Base-by-base conservation (phyloP, 2,329 filamentous ascomycete genomes). In the Juglanconis juglandina region DNA sequence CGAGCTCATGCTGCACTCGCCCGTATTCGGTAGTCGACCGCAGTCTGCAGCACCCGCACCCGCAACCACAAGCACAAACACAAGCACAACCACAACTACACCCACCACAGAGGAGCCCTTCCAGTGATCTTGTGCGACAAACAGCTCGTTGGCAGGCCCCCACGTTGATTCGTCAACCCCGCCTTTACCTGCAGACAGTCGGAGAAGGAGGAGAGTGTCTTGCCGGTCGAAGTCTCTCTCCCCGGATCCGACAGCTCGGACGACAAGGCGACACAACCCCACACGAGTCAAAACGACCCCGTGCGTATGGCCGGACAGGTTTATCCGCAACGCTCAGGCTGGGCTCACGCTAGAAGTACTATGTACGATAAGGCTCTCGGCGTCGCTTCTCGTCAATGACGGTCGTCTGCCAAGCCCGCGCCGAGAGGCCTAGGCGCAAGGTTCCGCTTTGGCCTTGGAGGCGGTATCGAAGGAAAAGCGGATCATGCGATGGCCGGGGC, bases 331-430 rank as follows among this genome's bases (percentile, higher is more conserved):
- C 30, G 8, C 4, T 41, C 35, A 58, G n/a, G 53, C 56, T 54
- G 17, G 42, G 34, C 44, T 46, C 11, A 52, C 52, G 59, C 50
- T 37, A 51, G 10, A 51, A 42, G 48, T 41, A 34, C 32, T 30
- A 42, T 5, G 41, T 13, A 11, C 41, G 41, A 14, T 11, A 42
- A 14, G 10, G 41, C 9, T 11, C 37, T 14, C 58, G 39, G 52
- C 52, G 47, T 48, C 17, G 30, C 32, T 30, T n/a, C 42, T 35
- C 11, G 52, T 53, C 55, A 54, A 58, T 58, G 42, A 61, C 39
- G 53, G 24, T 44, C 46, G 33, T 33, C 34, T 47, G 61, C 61
- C 61, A 60, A 63, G 61, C 50, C 44, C 56, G 48, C 46, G 61
- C 61, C 61, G 48, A 63, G 61, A 47, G 53, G 50, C 54, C 60